A percentile compares a stretch with the other conserved stretches of the same genome.
These are phyloP conservation scores for Dichotomocladium elegans DNA, from an alignment of 371 early-diverging fungal genomes.

Conservation along the genomic window DNA sequence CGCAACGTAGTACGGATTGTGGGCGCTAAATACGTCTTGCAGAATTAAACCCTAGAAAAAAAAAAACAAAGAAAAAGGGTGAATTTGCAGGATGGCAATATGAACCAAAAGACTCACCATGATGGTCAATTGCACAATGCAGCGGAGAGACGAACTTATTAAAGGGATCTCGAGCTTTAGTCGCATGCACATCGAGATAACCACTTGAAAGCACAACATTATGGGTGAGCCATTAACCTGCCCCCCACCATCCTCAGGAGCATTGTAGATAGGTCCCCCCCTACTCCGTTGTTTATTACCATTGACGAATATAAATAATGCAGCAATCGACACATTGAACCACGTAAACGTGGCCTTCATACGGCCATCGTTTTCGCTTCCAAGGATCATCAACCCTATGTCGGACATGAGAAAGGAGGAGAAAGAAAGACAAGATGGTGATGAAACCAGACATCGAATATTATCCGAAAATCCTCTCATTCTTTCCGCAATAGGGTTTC, in stretches of 20 bases:
- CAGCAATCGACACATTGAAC: slow-evolving; percentile 49
- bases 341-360: slow-evolving; percentile 19
- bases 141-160: slow-evolving; percentile 56
- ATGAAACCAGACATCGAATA: no score
- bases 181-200: slow-evolving; percentile 51
- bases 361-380: slow-evolving; percentile 4
- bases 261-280: not conserved
- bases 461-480: no score
- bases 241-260: no score
- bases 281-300: slow-evolving; percentile 23
- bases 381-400: not conserved
- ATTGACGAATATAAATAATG: slow-evolving; percentile 41
- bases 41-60: slow-evolving; percentile 46
- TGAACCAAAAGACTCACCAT: slow-evolving; percentile 54
- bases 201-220: slow-evolving; percentile 22
- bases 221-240: not conserved
- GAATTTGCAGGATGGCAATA: not conserved
- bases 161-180: slow-evolving; percentile 57
- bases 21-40: slow-evolving; percentile 54
- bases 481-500: no score
- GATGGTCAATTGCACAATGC: slow-evolving; percentile 55
- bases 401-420: not conserved
- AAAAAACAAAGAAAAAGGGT: not conserved
- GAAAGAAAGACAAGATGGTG: no score
- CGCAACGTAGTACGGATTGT: slow-evolving; percentile 44